Conservation (phyloP, 2,329 filamentous ascomycete genomes). For the Sporothrix curviconia region DNA sequence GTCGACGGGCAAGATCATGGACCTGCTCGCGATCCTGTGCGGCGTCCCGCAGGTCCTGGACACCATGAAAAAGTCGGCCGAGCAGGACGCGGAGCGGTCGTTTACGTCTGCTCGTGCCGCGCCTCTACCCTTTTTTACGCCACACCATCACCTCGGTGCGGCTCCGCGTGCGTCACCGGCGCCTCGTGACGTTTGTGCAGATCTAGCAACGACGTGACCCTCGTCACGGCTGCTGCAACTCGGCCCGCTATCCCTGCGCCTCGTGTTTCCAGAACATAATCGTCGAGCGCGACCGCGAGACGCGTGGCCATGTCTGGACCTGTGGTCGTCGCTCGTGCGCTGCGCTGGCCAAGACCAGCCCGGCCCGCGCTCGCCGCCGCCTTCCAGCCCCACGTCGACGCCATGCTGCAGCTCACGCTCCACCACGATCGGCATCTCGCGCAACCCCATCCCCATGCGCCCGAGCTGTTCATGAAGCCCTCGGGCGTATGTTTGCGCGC, state of each 20-base stretch:
- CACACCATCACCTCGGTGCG: conserved; percentile 97
- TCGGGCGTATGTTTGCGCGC: conserved; percentile 76
- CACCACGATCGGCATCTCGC: conserved; percentile 88
- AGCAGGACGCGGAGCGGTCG: conserved; percentile 74
- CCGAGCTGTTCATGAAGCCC: conserved; percentile 81
- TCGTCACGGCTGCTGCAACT: conserved; percentile 88
- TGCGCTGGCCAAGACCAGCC: conserved; percentile 54
- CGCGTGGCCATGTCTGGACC: conserved; percentile 69
- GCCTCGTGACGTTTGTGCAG: conserved; percentile 84
- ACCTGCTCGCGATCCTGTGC: conserved; percentile 89
- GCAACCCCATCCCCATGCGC: conserved; percentile 90
- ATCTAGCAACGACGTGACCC: conserved; percentile 70
- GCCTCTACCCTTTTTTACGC: conserved; percentile 89
- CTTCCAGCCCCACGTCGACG: conserved; percentile 66
- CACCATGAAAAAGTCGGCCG: conserved; percentile 87
- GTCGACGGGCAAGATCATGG: conserved; percentile 97
- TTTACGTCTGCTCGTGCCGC: conserved; percentile 88
- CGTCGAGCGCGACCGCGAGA: conserved; percentile 81
- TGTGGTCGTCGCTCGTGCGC: conserved; percentile 75
- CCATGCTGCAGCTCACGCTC: conserved; percentile 77
- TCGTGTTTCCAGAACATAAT: conserved; percentile 94
- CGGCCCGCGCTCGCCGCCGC: conserved; percentile 62
- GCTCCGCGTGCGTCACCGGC: conserved; percentile 85
- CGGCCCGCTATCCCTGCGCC: conserved; percentile 77
- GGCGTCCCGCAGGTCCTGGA: conserved; percentile 87